These are phyloP conservation scores for Pugionium dolabratum DNA, from an alignment of 345 rosid species.

Conservation along the genomic window DNA sequence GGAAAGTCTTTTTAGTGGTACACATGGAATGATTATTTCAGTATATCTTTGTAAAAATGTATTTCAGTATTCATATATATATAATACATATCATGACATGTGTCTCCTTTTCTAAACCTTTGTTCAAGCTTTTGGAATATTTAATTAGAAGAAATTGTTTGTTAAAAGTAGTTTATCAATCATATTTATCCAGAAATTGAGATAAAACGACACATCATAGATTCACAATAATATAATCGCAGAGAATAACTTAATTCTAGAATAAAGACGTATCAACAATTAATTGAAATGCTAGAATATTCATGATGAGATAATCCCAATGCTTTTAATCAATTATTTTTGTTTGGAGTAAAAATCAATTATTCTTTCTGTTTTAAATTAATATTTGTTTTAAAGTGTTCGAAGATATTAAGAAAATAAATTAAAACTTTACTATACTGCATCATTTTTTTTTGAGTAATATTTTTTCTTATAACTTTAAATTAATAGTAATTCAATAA, in stretches of 20 bases:
- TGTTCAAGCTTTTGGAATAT: conserved; percentile 14
- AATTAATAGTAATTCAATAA: no score
- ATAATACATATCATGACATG: conserved; percentile 3
- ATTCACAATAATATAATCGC: not conserved
- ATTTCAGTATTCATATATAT: conserved; percentile 3
- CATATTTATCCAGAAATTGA: conserved; percentile 4
- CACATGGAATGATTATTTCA: not conserved
- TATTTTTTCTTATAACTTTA: no score
- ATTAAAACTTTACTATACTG: no score
- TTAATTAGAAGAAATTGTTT: not conserved
- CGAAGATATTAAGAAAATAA: no score
- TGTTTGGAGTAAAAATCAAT: no score
- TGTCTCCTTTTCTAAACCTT: conserved; percentile 23
- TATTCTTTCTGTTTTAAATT: not conserved
- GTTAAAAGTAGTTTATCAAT: not conserved
- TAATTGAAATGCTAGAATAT: conserved; percentile 21
- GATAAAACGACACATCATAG: conserved; percentile 23
- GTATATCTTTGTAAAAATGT: not conserved
- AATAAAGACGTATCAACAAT: not conserved
- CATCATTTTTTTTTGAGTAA: no score
- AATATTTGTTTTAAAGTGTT: not conserved
- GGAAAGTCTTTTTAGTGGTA: conserved; percentile 26
- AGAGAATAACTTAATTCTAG: not conserved
- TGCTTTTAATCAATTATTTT: not conserved
- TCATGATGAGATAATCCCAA: not conserved